Percentiles rank a stretch among this genome's conserved stretches.
phyloP scores from a whole-genome alignment of 805 yeast species.

The Monosporozyma solicola region DNA sequence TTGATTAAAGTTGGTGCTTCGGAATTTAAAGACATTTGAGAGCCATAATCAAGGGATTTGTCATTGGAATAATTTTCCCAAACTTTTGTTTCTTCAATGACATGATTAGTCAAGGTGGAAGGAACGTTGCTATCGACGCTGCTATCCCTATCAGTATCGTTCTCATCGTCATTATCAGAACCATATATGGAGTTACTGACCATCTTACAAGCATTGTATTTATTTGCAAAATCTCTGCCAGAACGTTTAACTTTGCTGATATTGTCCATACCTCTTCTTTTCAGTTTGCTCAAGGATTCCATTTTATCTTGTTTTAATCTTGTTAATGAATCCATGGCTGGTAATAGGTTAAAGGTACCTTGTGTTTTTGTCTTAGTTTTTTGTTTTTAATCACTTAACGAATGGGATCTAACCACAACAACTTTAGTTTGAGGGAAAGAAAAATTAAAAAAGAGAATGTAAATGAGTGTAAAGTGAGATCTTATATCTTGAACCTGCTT shows the following conservation, averaged over 20 bases:
- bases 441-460: not conserved
- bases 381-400: not conserved
- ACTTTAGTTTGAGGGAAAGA: not conserved
- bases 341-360: not conserved
- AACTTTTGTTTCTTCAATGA: constrained; percentile 1
- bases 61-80: not conserved
- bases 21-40: constrained; percentile 12
- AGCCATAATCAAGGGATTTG: constrained; percentile 4
- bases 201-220: constrained; percentile 1
- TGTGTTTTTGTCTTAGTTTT: not conserved
- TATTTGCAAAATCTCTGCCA: constrained; percentile 8
- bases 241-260: constrained; percentile 8
- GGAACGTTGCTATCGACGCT: no score
- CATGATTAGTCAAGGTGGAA: not conserved
- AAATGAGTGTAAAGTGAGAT: not conserved
- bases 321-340: not conserved
- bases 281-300: constrained; percentile 11
- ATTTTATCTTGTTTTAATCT: constrained; percentile 1
- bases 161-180: not conserved
- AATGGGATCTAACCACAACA: not conserved
- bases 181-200: not conserved
- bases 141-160: not conserved
- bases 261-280: constrained; percentile 9
- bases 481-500: not conserved
- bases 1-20: constrained; percentile 16